Evolutionary conservation across 768 basidiomycete genomes (phyloP).

Genomic region (Lactarius trivialis): DNA sequence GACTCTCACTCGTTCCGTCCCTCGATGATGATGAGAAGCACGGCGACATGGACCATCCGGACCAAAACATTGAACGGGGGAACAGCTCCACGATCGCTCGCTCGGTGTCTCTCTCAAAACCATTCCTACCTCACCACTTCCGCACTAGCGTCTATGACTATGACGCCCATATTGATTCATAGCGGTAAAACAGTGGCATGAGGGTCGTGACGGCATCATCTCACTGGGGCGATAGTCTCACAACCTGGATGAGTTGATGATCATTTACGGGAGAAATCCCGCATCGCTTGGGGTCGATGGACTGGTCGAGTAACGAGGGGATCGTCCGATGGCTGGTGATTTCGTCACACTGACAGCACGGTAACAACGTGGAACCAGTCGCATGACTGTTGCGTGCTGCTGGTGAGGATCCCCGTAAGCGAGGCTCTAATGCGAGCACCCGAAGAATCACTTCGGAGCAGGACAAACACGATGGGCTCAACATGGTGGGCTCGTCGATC

Average conservation of each 20-base stretch:
- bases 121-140: slow-evolving; percentile 9
- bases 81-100: slow-evolving; percentile 5
- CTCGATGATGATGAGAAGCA: not conserved
- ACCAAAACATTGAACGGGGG: not conserved
- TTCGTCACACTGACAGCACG: not conserved
- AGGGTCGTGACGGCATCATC: not conserved
- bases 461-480: not conserved
- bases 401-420: not conserved
- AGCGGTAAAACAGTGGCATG: not conserved
- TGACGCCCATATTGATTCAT: not conserved
- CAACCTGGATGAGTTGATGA: not conserved
- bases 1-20: not conserved
- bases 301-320: slow-evolving; percentile 9
- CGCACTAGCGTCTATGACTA: not conserved
- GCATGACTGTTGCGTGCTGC: not conserved
- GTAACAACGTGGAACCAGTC: slow-evolving; percentile 1
- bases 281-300: not conserved
- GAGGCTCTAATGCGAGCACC: not conserved
- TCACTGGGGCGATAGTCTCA: not conserved
- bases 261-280: not conserved
- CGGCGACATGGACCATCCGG: not conserved
- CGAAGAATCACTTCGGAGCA: not conserved
- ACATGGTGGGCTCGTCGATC: not conserved
- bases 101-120: not conserved
- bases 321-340: slow-evolving; percentile 7